Percentiles rank a stretch among this genome's conserved stretches.
Conservation (phyloP, 2,329 filamentous ascomycete species). For the Scolecobasidium constrictum region DNA sequence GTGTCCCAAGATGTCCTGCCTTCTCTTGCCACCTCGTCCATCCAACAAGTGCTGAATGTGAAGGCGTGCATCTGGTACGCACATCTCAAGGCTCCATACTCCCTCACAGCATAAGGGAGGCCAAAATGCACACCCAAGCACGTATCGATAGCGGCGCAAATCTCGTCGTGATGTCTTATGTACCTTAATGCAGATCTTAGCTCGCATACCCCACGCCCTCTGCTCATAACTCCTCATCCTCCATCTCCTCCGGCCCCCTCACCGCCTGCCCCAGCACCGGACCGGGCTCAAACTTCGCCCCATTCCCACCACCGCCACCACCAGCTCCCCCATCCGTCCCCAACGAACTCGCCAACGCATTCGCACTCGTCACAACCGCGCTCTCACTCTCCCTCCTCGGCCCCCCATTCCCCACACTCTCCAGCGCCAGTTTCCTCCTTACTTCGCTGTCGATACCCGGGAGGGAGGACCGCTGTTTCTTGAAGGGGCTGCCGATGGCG, state of each 20-base stretch:
- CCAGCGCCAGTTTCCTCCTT: conserved; percentile 24
- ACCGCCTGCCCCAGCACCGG: conserved; percentile 14
- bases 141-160: too few relatives aligned
- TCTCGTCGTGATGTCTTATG: too few relatives aligned
- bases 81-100: too few relatives aligned
- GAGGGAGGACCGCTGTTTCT: conserved; percentile 60
- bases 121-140: too few relatives aligned
- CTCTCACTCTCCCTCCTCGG: conserved; percentile 17
- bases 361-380: conserved; percentile 22
- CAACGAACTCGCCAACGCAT: conserved; percentile 19
- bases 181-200: too few relatives aligned
- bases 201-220: too few relatives aligned
- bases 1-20: too few relatives aligned
- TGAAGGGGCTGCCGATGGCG: conserved; percentile 58
- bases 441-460: conserved; percentile 36
- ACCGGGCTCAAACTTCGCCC: conserved; percentile 11
- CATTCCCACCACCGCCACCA: not conserved
- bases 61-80: too few relatives aligned
- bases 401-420: not conserved
- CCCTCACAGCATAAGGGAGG: too few relatives aligned
- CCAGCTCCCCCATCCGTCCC: conserved; percentile 4
- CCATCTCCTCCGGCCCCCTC: conserved; percentile 15
- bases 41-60: too few relatives aligned
- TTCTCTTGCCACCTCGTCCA: too few relatives aligned
- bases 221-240: conserved; percentile 34